These are phyloP conservation scores for Chrysoporthe cubensis DNA, from an alignment of 2,329 filamentous ascomycete species.

Conservation along the genomic window DNA sequence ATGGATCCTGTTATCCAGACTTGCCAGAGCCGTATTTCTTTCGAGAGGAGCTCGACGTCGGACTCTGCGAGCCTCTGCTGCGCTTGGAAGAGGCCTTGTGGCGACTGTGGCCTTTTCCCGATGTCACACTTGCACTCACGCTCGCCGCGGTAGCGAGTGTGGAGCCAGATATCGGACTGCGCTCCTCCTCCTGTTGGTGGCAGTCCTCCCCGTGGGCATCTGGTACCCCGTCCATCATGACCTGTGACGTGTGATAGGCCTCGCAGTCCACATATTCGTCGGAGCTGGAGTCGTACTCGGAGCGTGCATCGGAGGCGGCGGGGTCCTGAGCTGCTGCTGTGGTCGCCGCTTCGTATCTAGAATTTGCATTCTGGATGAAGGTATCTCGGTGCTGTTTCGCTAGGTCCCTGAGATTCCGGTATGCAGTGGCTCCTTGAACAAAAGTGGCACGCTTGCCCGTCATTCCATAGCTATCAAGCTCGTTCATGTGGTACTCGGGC, in stretches of 20 bases:
- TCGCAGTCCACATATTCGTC: constrained; percentile 2
- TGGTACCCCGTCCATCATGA: not conserved
- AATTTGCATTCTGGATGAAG: constrained; percentile 40
- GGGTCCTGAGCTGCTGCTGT: constrained; percentile 1
- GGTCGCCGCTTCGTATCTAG: constrained; percentile 12
- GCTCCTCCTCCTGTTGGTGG: too few relatives aligned
- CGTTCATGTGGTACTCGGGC: constrained; percentile 48
- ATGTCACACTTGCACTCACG: too few relatives aligned
- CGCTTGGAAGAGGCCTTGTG: too few relatives aligned
- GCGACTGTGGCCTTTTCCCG: too few relatives aligned
- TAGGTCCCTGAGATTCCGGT: constrained; percentile 45
- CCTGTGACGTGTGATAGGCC: constrained; percentile 1
- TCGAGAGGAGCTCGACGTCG: too few relatives aligned
- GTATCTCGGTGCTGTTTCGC: constrained; percentile 42
- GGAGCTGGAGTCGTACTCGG: constrained; percentile 1
- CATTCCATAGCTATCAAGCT: constrained; percentile 36
- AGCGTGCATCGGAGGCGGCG: constrained; percentile 6
- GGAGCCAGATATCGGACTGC: too few relatives aligned
- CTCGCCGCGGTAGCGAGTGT: too few relatives aligned
- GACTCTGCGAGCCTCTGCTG: too few relatives aligned
- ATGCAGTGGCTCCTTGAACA: constrained; percentile 41
- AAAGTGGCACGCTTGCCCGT: constrained; percentile 38
- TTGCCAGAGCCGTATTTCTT: too few relatives aligned
- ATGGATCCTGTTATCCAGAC: too few relatives aligned
- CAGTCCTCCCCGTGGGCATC: not conserved